These are phyloP conservation scores for Geranium incanum DNA, from an alignment of 441 rosid species.

Conservation along the genomic window DNA sequence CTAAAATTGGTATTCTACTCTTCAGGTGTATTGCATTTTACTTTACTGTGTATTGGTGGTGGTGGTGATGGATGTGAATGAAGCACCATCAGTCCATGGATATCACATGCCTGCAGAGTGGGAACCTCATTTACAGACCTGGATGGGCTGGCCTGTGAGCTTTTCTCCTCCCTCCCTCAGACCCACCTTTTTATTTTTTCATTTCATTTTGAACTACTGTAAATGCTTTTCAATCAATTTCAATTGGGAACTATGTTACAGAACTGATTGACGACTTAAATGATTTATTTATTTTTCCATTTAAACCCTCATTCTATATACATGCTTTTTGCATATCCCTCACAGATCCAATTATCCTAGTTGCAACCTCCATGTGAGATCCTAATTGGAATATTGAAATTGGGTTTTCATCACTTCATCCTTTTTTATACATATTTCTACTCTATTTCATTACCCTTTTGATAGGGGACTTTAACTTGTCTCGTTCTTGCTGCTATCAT, in stretches of 20 bases:
- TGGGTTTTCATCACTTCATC: too few relatives aligned
- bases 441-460: background rate
- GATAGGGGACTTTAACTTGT: too few relatives aligned
- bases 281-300: too few relatives aligned
- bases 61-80: slow-evolving; percentile 33
- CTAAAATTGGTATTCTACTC: too few relatives aligned
- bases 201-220: background rate
- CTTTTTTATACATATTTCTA: too few relatives aligned
- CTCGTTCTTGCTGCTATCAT: too few relatives aligned
- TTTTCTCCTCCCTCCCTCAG: background rate
- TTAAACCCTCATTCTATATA: too few relatives aligned
- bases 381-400: too few relatives aligned
- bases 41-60: background rate
- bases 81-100: slow-evolving; percentile 52
- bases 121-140: slow-evolving; percentile 77
- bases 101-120: slow-evolving; percentile 90
- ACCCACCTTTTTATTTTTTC: background rate
- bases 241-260: too few relatives aligned
- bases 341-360: background rate
- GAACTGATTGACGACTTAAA: too few relatives aligned
- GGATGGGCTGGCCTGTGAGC: slow-evolving; percentile 98
- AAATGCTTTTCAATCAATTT: too few relatives aligned
- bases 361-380: background rate
- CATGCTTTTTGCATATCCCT: background rate
- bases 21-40: too few relatives aligned